These are phyloP conservation scores for Golovinomyces cichoracearum DNA, from an alignment of 2,329 filamentous ascomycete genomes.

Conservation along the genomic window DNA sequence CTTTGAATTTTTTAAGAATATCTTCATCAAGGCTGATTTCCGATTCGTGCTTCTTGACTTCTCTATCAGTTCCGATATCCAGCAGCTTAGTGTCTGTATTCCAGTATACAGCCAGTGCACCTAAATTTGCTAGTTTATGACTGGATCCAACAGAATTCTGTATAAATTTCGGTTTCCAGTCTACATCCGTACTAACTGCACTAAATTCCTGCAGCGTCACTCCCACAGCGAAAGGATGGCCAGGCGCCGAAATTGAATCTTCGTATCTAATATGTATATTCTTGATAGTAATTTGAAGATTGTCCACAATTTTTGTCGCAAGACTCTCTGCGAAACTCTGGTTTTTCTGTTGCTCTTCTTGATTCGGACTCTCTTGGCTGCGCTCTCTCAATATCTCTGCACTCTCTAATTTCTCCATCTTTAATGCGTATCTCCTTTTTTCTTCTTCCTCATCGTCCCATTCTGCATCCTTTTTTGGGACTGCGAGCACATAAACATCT, in stretches of 20 bases:
- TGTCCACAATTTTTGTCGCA: slow-evolving; percentile 91
- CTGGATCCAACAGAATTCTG: slow-evolving; percentile 61
- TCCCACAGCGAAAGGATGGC: slow-evolving; percentile 81
- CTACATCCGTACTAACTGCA: slow-evolving; percentile 77
- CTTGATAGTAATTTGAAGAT: slow-evolving; percentile 89
- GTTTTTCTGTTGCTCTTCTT: slow-evolving; percentile 88
- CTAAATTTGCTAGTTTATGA: slow-evolving; percentile 79
- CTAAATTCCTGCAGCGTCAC: slow-evolving; percentile 89
- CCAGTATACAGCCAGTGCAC: slow-evolving; percentile 86
- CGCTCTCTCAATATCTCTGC: slow-evolving; percentile 83
- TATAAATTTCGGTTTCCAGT: slow-evolving; percentile 92
- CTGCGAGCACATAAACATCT: slow-evolving; percentile 85
- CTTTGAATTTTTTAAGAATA: slow-evolving; percentile 49
- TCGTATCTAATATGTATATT: slow-evolving; percentile 98
- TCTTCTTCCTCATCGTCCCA: slow-evolving; percentile 88
- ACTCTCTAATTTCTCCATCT: slow-evolving; percentile 96
- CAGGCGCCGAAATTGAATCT: slow-evolving; percentile 81
- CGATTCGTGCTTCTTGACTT: slow-evolving; percentile 31
- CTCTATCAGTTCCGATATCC: slow-evolving; percentile 40
- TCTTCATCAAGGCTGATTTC: slow-evolving; percentile 45
- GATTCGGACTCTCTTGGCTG: slow-evolving; percentile 74
- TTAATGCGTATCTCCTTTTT: slow-evolving; percentile 60
- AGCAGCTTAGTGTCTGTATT: slow-evolving; percentile 77
- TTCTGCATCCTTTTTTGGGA: slow-evolving; percentile 80
- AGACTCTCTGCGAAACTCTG: slow-evolving; percentile 93